Evolutionary conservation across 2,329 filamentous ascomycete genomes (phyloP).

Genomic region (Reticulascus tulasneorum): DNA sequence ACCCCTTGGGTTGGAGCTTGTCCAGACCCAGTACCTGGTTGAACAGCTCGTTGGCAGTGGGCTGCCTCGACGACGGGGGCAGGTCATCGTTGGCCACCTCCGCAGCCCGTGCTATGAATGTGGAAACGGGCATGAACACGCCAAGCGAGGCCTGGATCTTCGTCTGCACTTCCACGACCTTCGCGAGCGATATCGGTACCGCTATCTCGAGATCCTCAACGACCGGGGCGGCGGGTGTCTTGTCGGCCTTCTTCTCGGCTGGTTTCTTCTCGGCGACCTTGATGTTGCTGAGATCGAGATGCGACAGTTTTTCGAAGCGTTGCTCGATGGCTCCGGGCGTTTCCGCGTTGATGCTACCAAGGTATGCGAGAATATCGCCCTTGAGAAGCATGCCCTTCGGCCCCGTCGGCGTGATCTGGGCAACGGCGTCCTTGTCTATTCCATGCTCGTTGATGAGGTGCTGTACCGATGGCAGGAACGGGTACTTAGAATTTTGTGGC

Average conservation of each 20-base stretch:
- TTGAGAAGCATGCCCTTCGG: conserved; percentile 87
- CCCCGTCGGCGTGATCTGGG: conserved; percentile 82
- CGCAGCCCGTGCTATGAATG: conserved; percentile 80
- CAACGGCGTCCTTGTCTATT: conserved; percentile 68
- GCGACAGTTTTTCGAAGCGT: conserved; percentile 69
- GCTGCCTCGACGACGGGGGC: conserved; percentile 62
- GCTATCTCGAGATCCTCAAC: conserved; percentile 61
- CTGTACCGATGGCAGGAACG: conserved; percentile 77
- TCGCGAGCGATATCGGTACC: conserved; percentile 72
- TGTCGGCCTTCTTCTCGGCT: conserved; percentile 29
- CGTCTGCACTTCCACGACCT: conserved; percentile 76
- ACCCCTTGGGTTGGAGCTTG: conserved; percentile 34
- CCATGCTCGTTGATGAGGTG: conserved; percentile 77
- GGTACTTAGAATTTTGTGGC: conserved; percentile 63
- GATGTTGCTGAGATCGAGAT: conserved; percentile 94
- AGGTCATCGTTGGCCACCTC: conserved; percentile 86
- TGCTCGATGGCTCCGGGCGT: conserved; percentile 69
- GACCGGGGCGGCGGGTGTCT: conserved; percentile 36
- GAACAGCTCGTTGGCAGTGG: conserved; percentile 79
- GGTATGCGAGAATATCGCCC: conserved; percentile 87
- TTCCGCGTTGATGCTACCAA: conserved; percentile 71
- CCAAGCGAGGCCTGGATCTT: conserved; percentile 74
- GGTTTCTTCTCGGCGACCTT: conserved; percentile 63
- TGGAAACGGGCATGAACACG: conserved; percentile 76
- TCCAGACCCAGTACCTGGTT: conserved; percentile 77